Base-by-base conservation (phyloP, 306 rosid genomes). In the Trifolium fragiferum region DNA sequence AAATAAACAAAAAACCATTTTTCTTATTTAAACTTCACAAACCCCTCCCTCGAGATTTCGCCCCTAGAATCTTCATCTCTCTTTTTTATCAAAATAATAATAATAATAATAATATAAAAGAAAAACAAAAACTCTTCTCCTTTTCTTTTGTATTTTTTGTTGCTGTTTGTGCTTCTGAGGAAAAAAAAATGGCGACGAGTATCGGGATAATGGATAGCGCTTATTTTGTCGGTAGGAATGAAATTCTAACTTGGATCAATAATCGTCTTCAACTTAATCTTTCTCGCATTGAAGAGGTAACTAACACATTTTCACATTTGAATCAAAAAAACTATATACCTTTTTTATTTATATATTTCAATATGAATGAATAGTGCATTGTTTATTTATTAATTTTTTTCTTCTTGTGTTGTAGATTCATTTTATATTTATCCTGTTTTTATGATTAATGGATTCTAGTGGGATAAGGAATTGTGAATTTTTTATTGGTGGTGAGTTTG, bases 121-220 rank as follows among this genome's bases (percentile, higher is more conserved):
- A 27, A 27, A 27, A n/a, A n/a, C n/a, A n/a, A n/a, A 27, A 27
- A 33, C 4, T 21, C 57, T 16, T 47, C 66, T 74, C 43, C 25
- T 2, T 18, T 32, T 68, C 53, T 59, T 27, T 27, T 9, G 4
- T 19, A 20, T 54, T 62, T 21, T 30, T 49, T 70, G 5, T 30
- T 30, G 33, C 4, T 30, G 51, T 9, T 49, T 7, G 20, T 49
- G 25, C 25, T 2, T 2, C 12, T 53, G 32, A 4, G n/a, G 11
- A 18, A 4, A 43, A 43, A 10, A 55, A 79, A 82, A 93, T 94
- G 99, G 96, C 97, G 82, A 70, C 97, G 12, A 91, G 83, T 77
- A 94, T 94, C 25, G 99, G 99, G 27, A 92, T 90, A 73, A 94
- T 94, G 99, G 99, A 94, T 83, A 89, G 96, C 62, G 99, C 90